Evolutionary conservation across 305 asterid species (phyloP).

Genomic region (Withania somnifera): DNA sequence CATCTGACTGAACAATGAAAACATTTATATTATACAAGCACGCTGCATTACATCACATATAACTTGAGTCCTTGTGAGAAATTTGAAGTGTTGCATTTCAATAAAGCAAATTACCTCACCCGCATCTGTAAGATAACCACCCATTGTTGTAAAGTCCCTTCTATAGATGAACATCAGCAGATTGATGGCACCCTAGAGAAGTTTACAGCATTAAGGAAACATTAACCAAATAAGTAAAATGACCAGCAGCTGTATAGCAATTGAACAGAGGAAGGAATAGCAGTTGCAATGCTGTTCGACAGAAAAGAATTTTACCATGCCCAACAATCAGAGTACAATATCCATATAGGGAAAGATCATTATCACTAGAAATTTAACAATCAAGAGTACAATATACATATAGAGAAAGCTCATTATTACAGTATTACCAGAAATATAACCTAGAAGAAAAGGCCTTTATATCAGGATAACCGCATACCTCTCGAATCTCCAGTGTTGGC

Average conservation of each 20-base stretch:
- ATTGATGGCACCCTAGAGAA: conserved; percentile 87
- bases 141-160: conserved; percentile 88
- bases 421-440: conserved; percentile 1
- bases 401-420: not conserved
- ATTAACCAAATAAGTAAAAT: not conserved
- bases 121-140: conserved; percentile 97
- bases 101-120: conserved; percentile 77
- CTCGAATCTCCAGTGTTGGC: conserved; percentile 98
- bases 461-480: conserved; percentile 36
- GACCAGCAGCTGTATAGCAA: not conserved
- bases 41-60: not conserved
- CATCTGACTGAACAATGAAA: not conserved
- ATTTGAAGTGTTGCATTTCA: not conserved
- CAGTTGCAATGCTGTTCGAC: conserved; percentile 1
- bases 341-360: not conserved
- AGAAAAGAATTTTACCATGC: not conserved
- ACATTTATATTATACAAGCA: not conserved
- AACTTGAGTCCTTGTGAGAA: not conserved
- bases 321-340: not conserved
- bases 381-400: conserved; percentile 5
- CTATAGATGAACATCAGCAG: conserved; percentile 79
- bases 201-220: not conserved
- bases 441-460: not conserved
- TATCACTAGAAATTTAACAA: not conserved
- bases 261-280: not conserved